Conservation (phyloP, 2,329 filamentous ascomycete species). For the Colletotrichum sp. region DNA sequence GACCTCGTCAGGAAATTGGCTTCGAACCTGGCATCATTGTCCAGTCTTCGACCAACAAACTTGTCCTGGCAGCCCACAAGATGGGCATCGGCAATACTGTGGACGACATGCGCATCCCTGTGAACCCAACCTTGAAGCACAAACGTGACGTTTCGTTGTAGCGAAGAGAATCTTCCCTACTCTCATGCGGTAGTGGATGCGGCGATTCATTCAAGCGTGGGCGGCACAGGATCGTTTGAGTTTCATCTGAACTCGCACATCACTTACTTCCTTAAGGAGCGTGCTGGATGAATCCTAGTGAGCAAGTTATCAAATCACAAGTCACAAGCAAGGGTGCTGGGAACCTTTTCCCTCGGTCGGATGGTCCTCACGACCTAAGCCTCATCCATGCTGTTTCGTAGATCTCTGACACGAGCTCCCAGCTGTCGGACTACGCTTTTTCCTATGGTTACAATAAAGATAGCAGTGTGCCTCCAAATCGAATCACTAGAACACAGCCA, state of each 20-base stretch:
- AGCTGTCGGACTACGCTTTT: not conserved
- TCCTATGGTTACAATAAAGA: not conserved
- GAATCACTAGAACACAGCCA: not conserved
- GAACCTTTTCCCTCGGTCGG: not conserved
- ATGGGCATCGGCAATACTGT: not conserved
- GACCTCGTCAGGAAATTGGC: not conserved
- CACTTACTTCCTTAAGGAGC: not conserved
- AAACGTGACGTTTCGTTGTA: slow-evolving; percentile 10
- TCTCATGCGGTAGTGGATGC: not conserved
- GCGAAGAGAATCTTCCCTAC: not conserved
- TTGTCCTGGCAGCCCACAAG: not conserved
- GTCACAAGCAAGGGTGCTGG: not conserved
- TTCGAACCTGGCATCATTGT: not conserved
- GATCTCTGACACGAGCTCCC: slow-evolving; percentile 1
- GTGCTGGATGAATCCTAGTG: not conserved
- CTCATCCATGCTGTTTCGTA: slow-evolving; percentile 10
- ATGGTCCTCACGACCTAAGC: not conserved
- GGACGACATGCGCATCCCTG: not conserved
- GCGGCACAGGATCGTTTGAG: not conserved
- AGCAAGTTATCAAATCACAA: not conserved
- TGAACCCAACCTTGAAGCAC: not conserved
- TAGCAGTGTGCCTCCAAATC: not conserved
- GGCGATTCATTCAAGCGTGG: not conserved
- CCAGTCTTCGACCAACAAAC: not conserved
- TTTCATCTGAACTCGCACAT: not conserved